A percentile compares a stretch with the other conserved stretches of the same genome.
phyloP scores from a whole-genome alignment of 495 filamentous ascomycete species.

The Wilcoxina mikolae region DNA sequence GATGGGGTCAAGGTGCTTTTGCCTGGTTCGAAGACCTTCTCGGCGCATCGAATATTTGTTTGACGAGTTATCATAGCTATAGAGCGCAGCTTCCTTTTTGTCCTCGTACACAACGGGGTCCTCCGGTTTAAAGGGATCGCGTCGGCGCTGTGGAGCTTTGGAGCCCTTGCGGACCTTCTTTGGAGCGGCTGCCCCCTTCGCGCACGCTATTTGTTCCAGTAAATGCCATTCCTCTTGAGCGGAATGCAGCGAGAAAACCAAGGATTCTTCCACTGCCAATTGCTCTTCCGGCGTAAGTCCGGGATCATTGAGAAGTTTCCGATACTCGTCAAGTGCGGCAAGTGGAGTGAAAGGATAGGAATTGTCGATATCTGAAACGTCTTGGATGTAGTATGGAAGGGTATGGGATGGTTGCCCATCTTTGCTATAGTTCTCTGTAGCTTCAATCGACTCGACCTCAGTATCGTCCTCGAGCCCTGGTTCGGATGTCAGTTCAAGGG shows the following conservation, averaged over 20 bases:
- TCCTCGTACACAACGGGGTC: slow-evolving; percentile 23
- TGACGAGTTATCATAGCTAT: neutral
- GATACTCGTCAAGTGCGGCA: neutral
- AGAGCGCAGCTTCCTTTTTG: slow-evolving; percentile 27
- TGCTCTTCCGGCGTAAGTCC: neutral
- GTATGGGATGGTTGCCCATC: neutral
- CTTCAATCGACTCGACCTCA: neutral
- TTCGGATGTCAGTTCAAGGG: too few relatives aligned
- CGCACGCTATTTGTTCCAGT: neutral
- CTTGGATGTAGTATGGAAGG: neutral
- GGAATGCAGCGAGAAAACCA: neutral
- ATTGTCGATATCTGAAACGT: neutral
- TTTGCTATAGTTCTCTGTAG: neutral
- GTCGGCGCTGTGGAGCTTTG: neutral
- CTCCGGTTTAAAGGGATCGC: slow-evolving; percentile 20
- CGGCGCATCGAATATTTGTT: neutral
- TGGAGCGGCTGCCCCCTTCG: neutral
- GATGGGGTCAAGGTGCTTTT: neutral
- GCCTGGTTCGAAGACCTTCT: neutral
- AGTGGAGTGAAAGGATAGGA: neutral
- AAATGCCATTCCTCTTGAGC: neutral
- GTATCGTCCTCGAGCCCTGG: neutral
- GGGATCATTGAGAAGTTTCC: neutral
- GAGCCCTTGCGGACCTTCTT: neutral
- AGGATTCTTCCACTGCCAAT: neutral